phyloP scores from a whole-genome alignment of 139 green algal genomes.

The Chlamydomonas incerta region DNA sequence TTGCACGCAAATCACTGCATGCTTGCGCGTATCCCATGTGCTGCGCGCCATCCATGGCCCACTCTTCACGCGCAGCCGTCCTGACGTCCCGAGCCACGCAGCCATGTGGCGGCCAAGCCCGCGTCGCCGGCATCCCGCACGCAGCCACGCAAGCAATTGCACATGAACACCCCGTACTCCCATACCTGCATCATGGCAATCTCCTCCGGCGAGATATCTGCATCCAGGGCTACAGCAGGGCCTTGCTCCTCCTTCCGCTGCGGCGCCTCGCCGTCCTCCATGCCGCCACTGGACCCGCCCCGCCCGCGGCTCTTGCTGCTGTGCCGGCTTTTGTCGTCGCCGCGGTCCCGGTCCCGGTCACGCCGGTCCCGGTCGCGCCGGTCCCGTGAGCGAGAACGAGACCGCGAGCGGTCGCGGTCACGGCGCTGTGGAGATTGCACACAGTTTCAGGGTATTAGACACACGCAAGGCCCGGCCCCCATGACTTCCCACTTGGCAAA shows the following conservation, averaged over 20 bases:
- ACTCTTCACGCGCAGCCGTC: no score
- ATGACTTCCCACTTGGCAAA: no score
- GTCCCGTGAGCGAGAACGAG: slow-evolving; percentile 20
- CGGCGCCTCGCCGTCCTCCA: neutral
- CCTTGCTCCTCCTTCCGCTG: neutral
- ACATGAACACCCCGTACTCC: no score
- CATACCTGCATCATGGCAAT: slow-evolving; percentile 83
- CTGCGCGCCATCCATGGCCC: no score
- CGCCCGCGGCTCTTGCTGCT: slow-evolving; percentile 28
- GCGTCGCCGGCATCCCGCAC: no score
- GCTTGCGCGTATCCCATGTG: no score
- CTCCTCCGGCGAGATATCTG: slow-evolving; percentile 84
- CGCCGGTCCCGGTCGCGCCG: slow-evolving; percentile 23
- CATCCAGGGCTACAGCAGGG: slow-evolving; percentile 69
- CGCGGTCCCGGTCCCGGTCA: neutral
- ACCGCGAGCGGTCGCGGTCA: slow-evolving; percentile 3
- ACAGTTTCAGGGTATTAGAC: no score
- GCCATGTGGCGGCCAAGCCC: no score
- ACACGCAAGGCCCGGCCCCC: no score
- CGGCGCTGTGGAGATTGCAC: neutral
- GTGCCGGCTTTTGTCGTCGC: slow-evolving; percentile 8
- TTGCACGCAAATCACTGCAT: no score
- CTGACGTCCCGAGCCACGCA: no score
- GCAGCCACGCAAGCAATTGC: no score
- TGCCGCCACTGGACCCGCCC: neutral